A percentile compares a stretch with the other conserved stretches of the same genome.
phyloP scores from a whole-genome alignment of 176 grass and related monocot species.

The Secale cereale region DNA sequence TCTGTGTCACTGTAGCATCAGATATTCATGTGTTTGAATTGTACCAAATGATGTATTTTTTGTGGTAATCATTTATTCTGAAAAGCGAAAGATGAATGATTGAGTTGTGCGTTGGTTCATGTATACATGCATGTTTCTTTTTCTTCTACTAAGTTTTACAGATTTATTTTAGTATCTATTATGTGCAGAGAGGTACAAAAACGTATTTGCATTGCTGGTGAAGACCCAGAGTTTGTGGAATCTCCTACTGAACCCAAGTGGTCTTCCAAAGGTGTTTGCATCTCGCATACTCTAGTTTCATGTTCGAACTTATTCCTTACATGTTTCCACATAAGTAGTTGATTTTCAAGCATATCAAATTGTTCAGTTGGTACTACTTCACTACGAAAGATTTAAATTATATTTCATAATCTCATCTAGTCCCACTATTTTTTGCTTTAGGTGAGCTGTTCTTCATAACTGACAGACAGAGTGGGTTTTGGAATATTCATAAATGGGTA shows the following conservation, averaged over 20 bases:
- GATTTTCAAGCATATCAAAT: neutral
- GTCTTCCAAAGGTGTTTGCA: slow-evolving; percentile 75
- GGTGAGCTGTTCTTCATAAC: slow-evolving; percentile 93
- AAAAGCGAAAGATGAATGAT: neutral
- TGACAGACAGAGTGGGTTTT: slow-evolving; percentile 77
- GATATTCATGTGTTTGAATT: too few relatives aligned
- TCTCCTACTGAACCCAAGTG: slow-evolving; percentile 98
- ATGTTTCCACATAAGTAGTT: neutral
- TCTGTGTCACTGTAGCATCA: neutral
- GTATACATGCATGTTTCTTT: neutral
- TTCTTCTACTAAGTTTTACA: neutral
- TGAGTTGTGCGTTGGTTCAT: slow-evolving; percentile 7
- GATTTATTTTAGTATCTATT: too few relatives aligned
- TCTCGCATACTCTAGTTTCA: neutral
- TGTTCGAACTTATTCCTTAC: neutral
- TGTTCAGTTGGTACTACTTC: neutral
- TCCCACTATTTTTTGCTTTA: slow-evolving; percentile 34
- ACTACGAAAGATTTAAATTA: too few relatives aligned
- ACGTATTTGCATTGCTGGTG: slow-evolving; percentile 71
- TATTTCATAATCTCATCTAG: slow-evolving; percentile 23
- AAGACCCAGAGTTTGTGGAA: slow-evolving; percentile 61
- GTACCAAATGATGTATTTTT: neutral
- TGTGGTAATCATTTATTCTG: neutral
- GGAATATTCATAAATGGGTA: slow-evolving; percentile 99
- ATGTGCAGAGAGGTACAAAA: slow-evolving; percentile 60